These are phyloP conservation scores for Polytrichum commune DNA, from an alignment of 225 moss, liverwort and hornwort species.

Conservation along the genomic window DNA sequence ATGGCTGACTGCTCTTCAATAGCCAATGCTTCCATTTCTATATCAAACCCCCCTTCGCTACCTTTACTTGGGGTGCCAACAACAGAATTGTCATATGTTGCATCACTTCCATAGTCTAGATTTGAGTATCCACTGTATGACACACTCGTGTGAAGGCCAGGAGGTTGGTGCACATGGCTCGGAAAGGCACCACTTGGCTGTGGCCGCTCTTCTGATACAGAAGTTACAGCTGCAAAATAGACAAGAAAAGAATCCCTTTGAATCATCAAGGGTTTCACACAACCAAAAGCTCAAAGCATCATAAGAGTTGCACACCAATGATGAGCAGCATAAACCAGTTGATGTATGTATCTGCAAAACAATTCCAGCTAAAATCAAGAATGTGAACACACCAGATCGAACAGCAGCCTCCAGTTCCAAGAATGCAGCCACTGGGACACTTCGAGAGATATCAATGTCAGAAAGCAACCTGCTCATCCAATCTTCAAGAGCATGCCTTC, in stretches of 20 bases:
- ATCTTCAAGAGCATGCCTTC: slow-evolving; percentile 87
- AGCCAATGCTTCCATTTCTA: slow-evolving; percentile 80
- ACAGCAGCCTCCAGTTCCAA: slow-evolving; percentile 97
- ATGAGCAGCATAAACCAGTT: not conserved
- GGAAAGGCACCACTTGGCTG: slow-evolving; percentile 51
- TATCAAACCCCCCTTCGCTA: slow-evolving; percentile 68
- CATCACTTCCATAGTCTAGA: slow-evolving; percentile 85
- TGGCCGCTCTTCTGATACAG: slow-evolving; percentile 69
- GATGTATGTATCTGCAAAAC: not conserved
- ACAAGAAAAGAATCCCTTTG: no score
- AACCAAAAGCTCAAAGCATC: no score
- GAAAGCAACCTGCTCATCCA: slow-evolving; percentile 86
- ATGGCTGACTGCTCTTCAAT: slow-evolving; percentile 61
- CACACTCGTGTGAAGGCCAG: slow-evolving; percentile 67
- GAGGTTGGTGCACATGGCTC: slow-evolving; percentile 34
- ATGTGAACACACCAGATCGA: slow-evolving; percentile 67
- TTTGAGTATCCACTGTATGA: slow-evolving; percentile 69
- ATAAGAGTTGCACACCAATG: not conserved
- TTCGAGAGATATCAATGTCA: slow-evolving; percentile 93
- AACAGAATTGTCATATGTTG: slow-evolving; percentile 62
- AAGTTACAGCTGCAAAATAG: slow-evolving; percentile 39
- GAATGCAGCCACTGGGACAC: slow-evolving; percentile 92
- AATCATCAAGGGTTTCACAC: no score
- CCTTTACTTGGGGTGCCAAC: slow-evolving; percentile 75
- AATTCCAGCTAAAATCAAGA: no score